A percentile compares a stretch with the other conserved stretches of the same genome.
phyloP scores from a whole-genome alignment of 768 basidiomycete species.

The Lactarius vividus region DNA sequence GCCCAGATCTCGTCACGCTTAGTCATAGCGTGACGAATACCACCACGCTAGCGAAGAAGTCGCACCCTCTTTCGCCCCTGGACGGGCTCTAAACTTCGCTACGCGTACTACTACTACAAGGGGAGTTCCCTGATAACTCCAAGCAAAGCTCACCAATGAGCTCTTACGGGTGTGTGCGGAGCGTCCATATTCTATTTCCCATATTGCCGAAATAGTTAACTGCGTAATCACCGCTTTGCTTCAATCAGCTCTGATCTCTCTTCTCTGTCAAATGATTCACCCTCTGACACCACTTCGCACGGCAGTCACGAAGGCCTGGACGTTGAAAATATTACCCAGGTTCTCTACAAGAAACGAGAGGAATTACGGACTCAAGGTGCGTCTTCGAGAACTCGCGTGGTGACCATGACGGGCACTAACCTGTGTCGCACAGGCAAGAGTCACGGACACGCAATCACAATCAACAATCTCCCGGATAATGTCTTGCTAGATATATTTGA shows the following conservation, averaged over 20 bases:
- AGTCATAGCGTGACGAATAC: too few species aligned
- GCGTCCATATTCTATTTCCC: neutral
- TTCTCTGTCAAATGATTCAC: neutral
- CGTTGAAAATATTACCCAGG: too few species aligned
- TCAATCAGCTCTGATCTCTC: neutral
- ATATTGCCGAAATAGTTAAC: neutral
- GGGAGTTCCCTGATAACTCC: neutral
- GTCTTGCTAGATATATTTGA: neutral
- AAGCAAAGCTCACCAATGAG: neutral
- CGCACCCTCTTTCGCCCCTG: too few species aligned
- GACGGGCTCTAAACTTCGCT: too few species aligned
- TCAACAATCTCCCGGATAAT: neutral
- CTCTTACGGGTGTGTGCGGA: neutral
- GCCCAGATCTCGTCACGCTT: too few species aligned
- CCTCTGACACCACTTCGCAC: neutral
- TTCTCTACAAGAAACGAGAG: neutral
- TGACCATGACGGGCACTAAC: neutral
- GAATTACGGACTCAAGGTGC: neutral
- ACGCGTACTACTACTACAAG: neutral
- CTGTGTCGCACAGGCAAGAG: neutral
- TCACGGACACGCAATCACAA: neutral
- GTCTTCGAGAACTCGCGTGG: neutral
- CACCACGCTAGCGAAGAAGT: too few species aligned
- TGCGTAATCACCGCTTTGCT: neutral
- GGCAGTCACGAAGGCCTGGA: neutral